These are phyloP conservation scores for Alectoria sarmentosa DNA, from an alignment of 495 filamentous ascomycete species.

Conservation along the genomic window DNA sequence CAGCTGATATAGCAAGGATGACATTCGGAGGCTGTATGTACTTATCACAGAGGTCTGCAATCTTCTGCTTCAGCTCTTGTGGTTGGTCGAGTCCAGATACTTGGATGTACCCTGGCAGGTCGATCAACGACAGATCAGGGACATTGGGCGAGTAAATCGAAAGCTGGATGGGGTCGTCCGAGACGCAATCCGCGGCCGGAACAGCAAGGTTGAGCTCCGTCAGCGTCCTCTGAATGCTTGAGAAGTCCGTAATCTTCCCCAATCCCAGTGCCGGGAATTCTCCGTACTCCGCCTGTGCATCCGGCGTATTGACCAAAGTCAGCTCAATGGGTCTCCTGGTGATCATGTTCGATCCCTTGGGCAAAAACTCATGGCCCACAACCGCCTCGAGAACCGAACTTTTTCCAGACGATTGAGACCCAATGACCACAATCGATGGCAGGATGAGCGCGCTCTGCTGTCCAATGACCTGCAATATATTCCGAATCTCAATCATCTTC, in stretches of 20 bases:
- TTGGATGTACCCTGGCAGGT: conserved; percentile 96
- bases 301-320: conserved; percentile 91
- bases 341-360: conserved; percentile 98
- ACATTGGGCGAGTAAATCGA: conserved; percentile 93
- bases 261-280: conserved; percentile 92
- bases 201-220: conserved; percentile 95
- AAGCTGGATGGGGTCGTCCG: conserved; percentile 93
- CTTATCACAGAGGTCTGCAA: conserved; percentile 93
- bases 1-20: conserved; percentile 93
- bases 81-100: conserved; percentile 88
- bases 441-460: conserved; percentile 81
- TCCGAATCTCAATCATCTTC: conserved; percentile 98
- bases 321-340: conserved; percentile 94
- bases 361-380: conserved; percentile 95
- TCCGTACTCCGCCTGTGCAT: conserved; percentile 84
- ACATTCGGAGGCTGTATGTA: conserved; percentile 96
- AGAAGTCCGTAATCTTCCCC: conserved; percentile 88
- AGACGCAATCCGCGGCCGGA: conserved; percentile 80
- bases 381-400: conserved; percentile 96
- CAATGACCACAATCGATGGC: conserved; percentile 96
- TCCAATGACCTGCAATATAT: conserved; percentile 81
- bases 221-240: conserved; percentile 83
- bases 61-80: conserved; percentile 87
- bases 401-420: conserved; percentile 96
- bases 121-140: conserved; percentile 91